Base-by-base conservation (phyloP, 305 asterid species). In the Fraxinus paxiana region DNA sequence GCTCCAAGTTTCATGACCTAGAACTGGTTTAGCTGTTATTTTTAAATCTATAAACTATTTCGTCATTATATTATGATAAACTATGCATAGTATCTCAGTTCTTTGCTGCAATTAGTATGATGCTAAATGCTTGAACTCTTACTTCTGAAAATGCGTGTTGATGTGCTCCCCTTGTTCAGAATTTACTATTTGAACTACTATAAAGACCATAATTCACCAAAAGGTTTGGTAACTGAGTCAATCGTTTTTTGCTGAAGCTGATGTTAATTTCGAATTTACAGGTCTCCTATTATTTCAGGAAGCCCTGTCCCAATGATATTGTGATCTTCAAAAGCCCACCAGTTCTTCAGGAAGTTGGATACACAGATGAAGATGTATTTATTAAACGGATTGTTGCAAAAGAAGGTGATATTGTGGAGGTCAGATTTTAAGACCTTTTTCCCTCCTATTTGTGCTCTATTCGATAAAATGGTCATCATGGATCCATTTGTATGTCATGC, bases 371-470 rank as follows among this genome's bases (percentile, higher is more conserved):
- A 1, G 98, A 96, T 87, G 99, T 96, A 48, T 96, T 96, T 75
- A 96, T 96, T 59, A 96, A 96, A 89, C 91, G 98, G 80, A 86
- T 96, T 83, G 90, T 94, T 82, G 99, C 99, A 46, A 96, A 91
- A 85, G 98, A 79, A 90, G 99, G 98, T 78, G 99, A 96, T 81
- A 51, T 86, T 12, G 99, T 96, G n/a, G 98, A 96, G 98, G 99
- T 96, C 80, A 86, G 90, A 76, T 73, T 74, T 72, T 24, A 30
- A 54, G 43, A 12, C 51, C 28, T 33, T 69, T 78, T 6, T 41
- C 72, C 46, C 69, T 59, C 30, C 28, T 59, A 20, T 20, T 59
- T 59, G 69, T 59, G 69, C 69, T 59, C 13, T 7, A 59, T 59
- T 59, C 6, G n/a, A 24, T 24, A 10, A 63, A 63, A 22, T 63